Evolutionary conservation across 202 grass and related monocot genomes (phyloP).

Genomic region (Eragrostis tef): DNA sequence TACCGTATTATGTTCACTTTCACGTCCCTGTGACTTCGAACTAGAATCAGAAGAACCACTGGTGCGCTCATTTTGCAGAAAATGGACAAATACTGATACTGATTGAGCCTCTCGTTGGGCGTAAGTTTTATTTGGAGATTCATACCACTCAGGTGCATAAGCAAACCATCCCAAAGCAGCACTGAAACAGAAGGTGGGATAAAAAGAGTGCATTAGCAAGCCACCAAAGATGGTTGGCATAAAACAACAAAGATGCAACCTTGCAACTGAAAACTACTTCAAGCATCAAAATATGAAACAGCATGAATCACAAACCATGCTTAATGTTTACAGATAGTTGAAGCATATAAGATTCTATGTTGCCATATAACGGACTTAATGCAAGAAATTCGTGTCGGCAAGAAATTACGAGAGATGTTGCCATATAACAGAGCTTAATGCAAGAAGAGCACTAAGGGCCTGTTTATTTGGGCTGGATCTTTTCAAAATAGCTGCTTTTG

Average conservation of each 20-base stretch:
- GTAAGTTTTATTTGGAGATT: slow-evolving; percentile 91
- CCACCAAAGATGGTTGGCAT: slow-evolving; percentile 5
- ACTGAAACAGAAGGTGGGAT: slow-evolving; percentile 55
- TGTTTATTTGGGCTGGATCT: too few relatives aligned
- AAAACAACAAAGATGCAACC: slow-evolving; percentile 40
- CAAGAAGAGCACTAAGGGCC: neutral
- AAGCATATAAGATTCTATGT: slow-evolving; percentile 19
- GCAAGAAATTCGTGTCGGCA: neutral
- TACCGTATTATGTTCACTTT: slow-evolving; percentile 68
- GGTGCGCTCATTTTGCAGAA: slow-evolving; percentile 69
- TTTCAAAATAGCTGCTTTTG: too few relatives aligned
- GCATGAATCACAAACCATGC: neutral
- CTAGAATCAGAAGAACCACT: slow-evolving; percentile 56
- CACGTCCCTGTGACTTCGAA: slow-evolving; percentile 65
- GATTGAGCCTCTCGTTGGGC: slow-evolving; percentile 93
- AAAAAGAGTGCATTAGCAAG: slow-evolving; percentile 40
- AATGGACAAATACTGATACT: slow-evolving; percentile 91
- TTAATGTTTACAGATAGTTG: slow-evolving; percentile 30
- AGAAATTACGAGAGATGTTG: neutral
- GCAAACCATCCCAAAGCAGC: slow-evolving; percentile 99
- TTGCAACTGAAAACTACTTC: slow-evolving; percentile 9
- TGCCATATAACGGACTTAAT: slow-evolving; percentile 6
- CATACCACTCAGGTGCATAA: slow-evolving; percentile 86
- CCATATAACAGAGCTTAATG: slow-evolving; percentile 3
- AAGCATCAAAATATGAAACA: slow-evolving; percentile 9